Conservation (phyloP, 306 rosid genomes). For the Astragalus membranaceus region DNA sequence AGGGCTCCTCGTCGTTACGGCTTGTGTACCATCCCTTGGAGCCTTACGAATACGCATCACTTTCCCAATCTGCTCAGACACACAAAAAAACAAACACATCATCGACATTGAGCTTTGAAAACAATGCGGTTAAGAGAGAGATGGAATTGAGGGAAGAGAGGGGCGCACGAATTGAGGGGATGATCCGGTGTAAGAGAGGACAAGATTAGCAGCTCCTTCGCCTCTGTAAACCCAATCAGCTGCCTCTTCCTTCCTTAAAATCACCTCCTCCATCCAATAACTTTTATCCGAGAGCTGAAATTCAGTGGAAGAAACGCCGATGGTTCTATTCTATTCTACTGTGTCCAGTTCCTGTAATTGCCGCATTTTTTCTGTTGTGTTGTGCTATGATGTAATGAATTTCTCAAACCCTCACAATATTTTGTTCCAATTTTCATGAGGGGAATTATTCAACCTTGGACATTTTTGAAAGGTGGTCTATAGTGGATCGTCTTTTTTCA, state of each 20-base stretch:
- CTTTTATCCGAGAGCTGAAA: neutral
- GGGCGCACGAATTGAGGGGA: slow-evolving; percentile 54
- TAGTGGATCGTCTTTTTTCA: no score
- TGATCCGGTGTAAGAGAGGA: slow-evolving; percentile 68
- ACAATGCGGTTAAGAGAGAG: neutral
- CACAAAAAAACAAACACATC: neutral
- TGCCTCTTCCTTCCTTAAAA: slow-evolving; percentile 44
- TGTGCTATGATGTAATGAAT: no score
- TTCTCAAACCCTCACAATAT: no score
- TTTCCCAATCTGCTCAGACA: slow-evolving; percentile 53
- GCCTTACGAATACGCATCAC: slow-evolving; percentile 76
- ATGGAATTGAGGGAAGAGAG: neutral
- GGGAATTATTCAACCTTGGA: no score
- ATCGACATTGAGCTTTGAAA: neutral
- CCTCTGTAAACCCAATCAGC: slow-evolving; percentile 79
- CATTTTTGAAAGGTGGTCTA: no score
- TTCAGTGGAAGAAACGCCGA: neutral
- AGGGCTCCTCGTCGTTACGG: slow-evolving; percentile 22
- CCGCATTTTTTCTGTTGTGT: neutral
- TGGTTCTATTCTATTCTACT: neutral
- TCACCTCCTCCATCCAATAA: slow-evolving; percentile 39
- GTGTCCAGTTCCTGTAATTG: neutral
- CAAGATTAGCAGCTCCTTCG: slow-evolving; percentile 94
- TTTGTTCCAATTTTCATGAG: no score
- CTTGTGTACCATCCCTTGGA: slow-evolving; percentile 27